Conservation (phyloP, 768 basidiomycete genomes). For the Chalciporus piperatus region DNA sequence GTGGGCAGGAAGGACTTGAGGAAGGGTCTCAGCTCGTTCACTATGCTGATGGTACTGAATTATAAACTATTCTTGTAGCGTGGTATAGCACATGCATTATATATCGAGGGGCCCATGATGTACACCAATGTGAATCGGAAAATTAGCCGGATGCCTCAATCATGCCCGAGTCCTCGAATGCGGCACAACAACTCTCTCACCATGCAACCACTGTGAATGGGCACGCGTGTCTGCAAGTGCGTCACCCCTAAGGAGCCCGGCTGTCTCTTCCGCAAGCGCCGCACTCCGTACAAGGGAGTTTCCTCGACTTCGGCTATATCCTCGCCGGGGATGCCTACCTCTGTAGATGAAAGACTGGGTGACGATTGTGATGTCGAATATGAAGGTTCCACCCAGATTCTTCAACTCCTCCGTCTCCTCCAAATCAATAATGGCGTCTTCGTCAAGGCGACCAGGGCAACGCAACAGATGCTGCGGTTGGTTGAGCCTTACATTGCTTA, state of each 20-base stretch:
- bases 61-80: not conserved
- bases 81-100: not conserved
- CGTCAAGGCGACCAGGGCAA: constrained; percentile 94
- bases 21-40: not conserved
- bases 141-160: not conserved
- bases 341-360: constrained; percentile 80
- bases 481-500: constrained; percentile 98
- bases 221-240: constrained; percentile 29
- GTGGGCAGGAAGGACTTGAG: too few species aligned
- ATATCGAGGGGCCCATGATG: not conserved
- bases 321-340: constrained; percentile 38
- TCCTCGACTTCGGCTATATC: constrained; percentile 24
- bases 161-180: constrained; percentile 40
- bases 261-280: constrained; percentile 45
- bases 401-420: constrained; percentile 96
- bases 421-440: constrained; percentile 99
- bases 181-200: constrained; percentile 18
- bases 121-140: not conserved
- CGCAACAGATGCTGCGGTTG: constrained; percentile 96
- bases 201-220: constrained; percentile 23
- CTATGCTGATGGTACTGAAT: not conserved
- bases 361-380: constrained; percentile 93
- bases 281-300: constrained; percentile 24
- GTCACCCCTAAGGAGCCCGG: constrained; percentile 47
- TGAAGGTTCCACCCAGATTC: constrained; percentile 92